Conservation (phyloP, 148 eudicot genomes). For the Rhododendron vialii region DNA sequence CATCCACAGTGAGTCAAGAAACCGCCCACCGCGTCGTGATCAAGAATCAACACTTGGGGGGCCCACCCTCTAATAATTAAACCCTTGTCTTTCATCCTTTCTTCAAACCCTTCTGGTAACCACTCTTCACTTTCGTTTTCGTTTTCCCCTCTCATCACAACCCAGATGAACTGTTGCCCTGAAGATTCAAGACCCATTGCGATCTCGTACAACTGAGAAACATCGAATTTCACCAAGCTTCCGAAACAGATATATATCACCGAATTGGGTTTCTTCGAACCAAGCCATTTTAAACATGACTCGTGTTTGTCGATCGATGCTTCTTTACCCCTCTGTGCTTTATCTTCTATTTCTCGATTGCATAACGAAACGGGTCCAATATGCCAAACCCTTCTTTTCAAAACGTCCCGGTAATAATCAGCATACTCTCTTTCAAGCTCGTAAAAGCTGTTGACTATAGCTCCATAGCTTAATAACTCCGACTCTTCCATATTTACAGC, state of each 20-base stretch:
- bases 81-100: conserved; percentile 22
- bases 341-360: conserved; percentile 24
- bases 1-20: conserved; percentile 45
- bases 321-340: conserved; percentile 34
- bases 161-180: conserved; percentile 56
- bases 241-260: conserved; percentile 57
- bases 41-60: conserved; percentile 29
- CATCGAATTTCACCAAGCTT: conserved; percentile 16
- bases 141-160: conserved; percentile 20
- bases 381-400: conserved; percentile 49
- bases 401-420: conserved; percentile 26
- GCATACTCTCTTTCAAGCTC: conserved; percentile 64
- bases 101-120: conserved; percentile 36
- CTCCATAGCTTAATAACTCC: conserved; percentile 40
- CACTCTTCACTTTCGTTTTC: conserved; percentile 9
- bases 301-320: conserved; percentile 34
- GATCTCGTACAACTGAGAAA: conserved; percentile 36
- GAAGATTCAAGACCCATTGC: conserved; percentile 53
- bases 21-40: conserved; percentile 22
- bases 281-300: conserved; percentile 50
- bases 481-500: conserved; percentile 12
- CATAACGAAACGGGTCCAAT: conserved; percentile 48
- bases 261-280: conserved; percentile 42
- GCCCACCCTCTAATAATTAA: conserved; percentile 38
- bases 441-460: conserved; percentile 51